phyloP scores from a whole-genome alignment of 495 filamentous ascomycete genomes.

The Hypoxylon trugodes region DNA sequence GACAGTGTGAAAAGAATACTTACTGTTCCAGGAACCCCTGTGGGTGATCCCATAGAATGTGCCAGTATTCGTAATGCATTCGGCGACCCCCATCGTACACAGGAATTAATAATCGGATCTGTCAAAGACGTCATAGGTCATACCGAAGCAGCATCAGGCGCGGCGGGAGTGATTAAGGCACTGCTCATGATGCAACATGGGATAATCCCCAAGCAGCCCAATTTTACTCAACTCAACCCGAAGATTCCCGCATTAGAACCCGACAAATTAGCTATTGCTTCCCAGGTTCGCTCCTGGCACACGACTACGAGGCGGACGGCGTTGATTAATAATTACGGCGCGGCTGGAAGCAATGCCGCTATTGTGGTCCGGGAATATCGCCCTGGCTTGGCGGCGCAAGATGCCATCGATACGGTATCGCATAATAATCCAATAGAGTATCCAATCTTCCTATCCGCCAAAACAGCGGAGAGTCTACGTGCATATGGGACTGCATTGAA shows the following conservation, averaged over 20 bases:
- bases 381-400: not conserved
- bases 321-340: conserved; percentile 44
- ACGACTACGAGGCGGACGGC: conserved; percentile 2
- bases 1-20: not conserved
- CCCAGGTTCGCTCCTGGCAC: conserved; percentile 5
- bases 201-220: conserved; percentile 53
- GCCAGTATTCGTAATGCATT: conserved; percentile 48
- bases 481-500: conserved; percentile 8
- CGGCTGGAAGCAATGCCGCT: conserved; percentile 44
- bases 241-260: conserved; percentile 42
- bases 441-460: conserved; percentile 27
- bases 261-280: conserved; percentile 48
- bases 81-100: conserved; percentile 25
- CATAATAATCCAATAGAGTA: conserved; percentile 5
- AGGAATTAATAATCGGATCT: conserved; percentile 47
- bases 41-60: conserved; percentile 61
- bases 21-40: conserved; percentile 45
- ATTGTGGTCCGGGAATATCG: conserved; percentile 37
- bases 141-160: conserved; percentile 58
- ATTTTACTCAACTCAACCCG: conserved; percentile 53
- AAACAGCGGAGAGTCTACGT: conserved; percentile 15
- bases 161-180: conserved; percentile 55
- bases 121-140: conserved; percentile 64
- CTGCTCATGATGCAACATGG: conserved; percentile 59
- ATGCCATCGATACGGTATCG: not conserved